Evolutionary conservation across 495 filamentous ascomycete species (phyloP).

Genomic region (Emericellopsis terricola): DNA sequence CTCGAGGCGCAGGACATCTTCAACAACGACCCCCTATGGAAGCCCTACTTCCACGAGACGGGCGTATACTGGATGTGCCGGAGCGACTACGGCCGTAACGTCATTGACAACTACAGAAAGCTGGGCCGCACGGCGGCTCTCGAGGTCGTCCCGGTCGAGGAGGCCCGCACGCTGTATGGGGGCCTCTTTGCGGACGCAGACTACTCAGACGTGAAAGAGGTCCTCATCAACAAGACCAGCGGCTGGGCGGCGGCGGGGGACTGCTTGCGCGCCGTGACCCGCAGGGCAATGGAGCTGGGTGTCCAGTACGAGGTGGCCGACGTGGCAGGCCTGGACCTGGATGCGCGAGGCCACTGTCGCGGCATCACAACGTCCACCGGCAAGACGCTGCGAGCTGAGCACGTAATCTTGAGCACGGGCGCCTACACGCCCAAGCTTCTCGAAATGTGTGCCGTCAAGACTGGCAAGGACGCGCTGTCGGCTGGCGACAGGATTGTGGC

Average conservation of each 20-base stretch:
- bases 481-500: constrained; percentile 34
- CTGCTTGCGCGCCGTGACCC: constrained; percentile 25
- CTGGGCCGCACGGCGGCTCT: constrained; percentile 23
- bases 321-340: constrained; percentile 24
- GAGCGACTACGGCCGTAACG: constrained; percentile 24
- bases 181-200: constrained; percentile 35
- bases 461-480: constrained; percentile 14
- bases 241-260: constrained; percentile 46
- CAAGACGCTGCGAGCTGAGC: constrained; percentile 19
- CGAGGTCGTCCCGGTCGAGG: constrained; percentile 19
- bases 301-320: constrained; percentile 32
- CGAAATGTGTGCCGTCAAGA: constrained; percentile 22
- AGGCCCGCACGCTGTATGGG: constrained; percentile 24
- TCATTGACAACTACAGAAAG: constrained; percentile 30
- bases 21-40: constrained; percentile 31
- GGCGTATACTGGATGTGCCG: constrained; percentile 35
- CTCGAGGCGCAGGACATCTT: constrained; percentile 38
- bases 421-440: constrained; percentile 41
- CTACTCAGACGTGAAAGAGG: constrained; percentile 30
- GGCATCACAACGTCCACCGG: constrained; percentile 30
- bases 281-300: constrained; percentile 27
- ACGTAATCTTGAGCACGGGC: constrained; percentile 36
- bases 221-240: constrained; percentile 30
- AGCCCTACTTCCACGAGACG: constrained; percentile 35
- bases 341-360: constrained; percentile 18